Evolutionary conservation across 2,329 filamentous ascomycete genomes (phyloP).

Genomic region (Xylaria sp.): DNA sequence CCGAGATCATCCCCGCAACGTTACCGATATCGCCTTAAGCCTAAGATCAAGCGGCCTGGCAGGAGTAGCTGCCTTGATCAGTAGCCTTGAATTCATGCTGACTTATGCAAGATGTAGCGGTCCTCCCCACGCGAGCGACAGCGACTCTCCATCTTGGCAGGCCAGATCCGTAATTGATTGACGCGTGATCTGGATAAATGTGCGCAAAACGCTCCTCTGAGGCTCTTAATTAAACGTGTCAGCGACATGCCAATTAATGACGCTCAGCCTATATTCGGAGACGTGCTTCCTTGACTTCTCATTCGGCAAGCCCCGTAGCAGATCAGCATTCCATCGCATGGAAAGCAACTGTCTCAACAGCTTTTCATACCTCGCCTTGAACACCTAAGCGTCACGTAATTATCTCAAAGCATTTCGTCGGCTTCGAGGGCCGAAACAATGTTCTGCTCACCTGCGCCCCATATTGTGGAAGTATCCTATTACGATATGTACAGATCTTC

Average conservation of each 20-base stretch:
- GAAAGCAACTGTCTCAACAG: constrained; percentile 11
- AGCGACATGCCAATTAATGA: constrained; percentile 36
- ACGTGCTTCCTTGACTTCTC: constrained; percentile 35
- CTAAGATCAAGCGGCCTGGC: constrained; percentile 24
- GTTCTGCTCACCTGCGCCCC: constrained; percentile 1
- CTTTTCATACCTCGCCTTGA: not conserved
- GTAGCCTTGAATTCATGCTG: constrained; percentile 1
- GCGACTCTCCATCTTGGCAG: constrained; percentile 30
- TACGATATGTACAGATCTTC: not conserved
- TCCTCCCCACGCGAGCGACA: constrained; percentile 30
- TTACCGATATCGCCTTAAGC: constrained; percentile 21
- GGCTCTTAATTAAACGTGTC: constrained; percentile 38
- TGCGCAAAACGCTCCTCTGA: constrained; percentile 32
- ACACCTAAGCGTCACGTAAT: constrained; percentile 15
- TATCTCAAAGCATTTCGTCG: constrained; percentile 21
- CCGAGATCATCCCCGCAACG: constrained; percentile 24
- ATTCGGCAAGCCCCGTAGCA: constrained; percentile 29
- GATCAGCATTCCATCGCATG: constrained; percentile 28
- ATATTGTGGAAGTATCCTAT: not conserved
- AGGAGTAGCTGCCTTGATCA: not conserved
- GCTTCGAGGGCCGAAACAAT: constrained; percentile 31
- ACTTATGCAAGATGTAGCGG: constrained; percentile 23
- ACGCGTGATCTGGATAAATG: constrained; percentile 46
- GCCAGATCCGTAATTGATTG: constrained; percentile 39
- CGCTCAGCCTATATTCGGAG: constrained; percentile 47